Percentiles rank a stretch among this genome's conserved stretches.
Conservation (phyloP, 2,329 filamentous ascomycete species). For the Venturia oleaginea region DNA sequence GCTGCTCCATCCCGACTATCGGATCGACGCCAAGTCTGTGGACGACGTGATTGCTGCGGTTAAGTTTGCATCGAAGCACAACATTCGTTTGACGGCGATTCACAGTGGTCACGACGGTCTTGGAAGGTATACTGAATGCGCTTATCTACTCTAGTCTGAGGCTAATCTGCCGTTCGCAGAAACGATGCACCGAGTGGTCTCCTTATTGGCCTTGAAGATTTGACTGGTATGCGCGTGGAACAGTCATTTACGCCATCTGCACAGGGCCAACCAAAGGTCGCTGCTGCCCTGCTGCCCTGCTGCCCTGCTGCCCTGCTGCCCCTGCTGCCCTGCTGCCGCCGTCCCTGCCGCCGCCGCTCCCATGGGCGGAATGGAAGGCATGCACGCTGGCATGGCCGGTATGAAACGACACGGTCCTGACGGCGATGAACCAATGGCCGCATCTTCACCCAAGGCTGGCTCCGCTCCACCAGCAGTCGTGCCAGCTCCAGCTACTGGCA, state of each 20-base stretch:
- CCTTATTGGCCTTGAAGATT: not conserved
- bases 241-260: conserved; percentile 7
- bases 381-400: not conserved
- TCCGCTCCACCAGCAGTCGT: not conserved
- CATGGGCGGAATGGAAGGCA: not conserved
- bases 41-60: conserved; percentile 39
- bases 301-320: no score
- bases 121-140: not conserved
- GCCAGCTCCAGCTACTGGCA: not conserved
- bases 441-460: not conserved
- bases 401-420: not conserved
- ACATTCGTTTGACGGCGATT: conserved; percentile 43
- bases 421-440: not conserved
- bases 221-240: conserved; percentile 10
- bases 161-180: not conserved
- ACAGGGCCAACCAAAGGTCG: not conserved
- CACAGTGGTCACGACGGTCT: conserved; percentile 41
- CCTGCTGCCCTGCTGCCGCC: not conserved
- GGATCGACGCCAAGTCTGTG: conserved; percentile 34
- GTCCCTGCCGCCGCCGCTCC: not conserved
- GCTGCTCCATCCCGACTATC: conserved; percentile 28
- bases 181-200: conserved; percentile 15
- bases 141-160: no score
- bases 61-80: conserved; percentile 38
- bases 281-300: no score